Evolutionary conservation across 1,139 yeast genomes (phyloP).

Genomic region (Candida sanyaensis): DNA sequence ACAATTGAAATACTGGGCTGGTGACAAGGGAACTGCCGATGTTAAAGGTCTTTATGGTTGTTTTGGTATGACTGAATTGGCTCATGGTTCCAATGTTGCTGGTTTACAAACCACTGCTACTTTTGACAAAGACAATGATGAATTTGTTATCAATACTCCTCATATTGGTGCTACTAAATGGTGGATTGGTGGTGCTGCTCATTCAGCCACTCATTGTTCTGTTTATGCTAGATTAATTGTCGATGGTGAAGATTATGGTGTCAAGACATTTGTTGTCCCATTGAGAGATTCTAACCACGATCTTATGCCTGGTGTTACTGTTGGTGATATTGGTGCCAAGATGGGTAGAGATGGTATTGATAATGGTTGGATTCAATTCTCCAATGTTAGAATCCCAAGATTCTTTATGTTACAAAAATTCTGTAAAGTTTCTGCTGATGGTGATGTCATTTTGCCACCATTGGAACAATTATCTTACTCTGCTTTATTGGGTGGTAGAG

Average conservation of each 20-base stretch:
- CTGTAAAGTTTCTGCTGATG: conserved; percentile 43
- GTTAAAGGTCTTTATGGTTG: conserved; percentile 46
- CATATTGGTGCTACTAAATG: conserved; percentile 53
- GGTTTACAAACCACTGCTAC: conserved; percentile 52
- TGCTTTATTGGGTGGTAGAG: conserved; percentile 49
- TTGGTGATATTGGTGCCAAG: conserved; percentile 52
- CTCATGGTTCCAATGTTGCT: conserved; percentile 50
- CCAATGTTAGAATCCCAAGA: conserved; percentile 46
- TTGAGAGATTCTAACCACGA: conserved; percentile 48
- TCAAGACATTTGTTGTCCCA: conserved; percentile 51
- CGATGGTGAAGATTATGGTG: conserved; percentile 48
- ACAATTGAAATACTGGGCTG: conserved; percentile 44
- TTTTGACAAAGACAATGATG: conserved; percentile 40
- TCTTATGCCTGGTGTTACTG: conserved; percentile 43
- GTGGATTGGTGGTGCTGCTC: conserved; percentile 58
- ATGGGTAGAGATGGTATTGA: conserved; percentile 55
- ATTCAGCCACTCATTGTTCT: conserved; percentile 47
- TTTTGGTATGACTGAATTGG: conserved; percentile 53
- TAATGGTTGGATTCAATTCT: conserved; percentile 53
- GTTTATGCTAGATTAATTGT: conserved; percentile 48
- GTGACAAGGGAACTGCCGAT: conserved; percentile 36
- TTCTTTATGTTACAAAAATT: conserved; percentile 51
- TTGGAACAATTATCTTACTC: conserved; percentile 50
- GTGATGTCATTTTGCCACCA: conserved; percentile 46
- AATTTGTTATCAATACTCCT: conserved; percentile 48